Evolutionary conservation across 1,284 basidiomycete species (phyloP), one percentile per base, ranked within the genome.

Genomic region (Trichosporon sp.): DNA sequence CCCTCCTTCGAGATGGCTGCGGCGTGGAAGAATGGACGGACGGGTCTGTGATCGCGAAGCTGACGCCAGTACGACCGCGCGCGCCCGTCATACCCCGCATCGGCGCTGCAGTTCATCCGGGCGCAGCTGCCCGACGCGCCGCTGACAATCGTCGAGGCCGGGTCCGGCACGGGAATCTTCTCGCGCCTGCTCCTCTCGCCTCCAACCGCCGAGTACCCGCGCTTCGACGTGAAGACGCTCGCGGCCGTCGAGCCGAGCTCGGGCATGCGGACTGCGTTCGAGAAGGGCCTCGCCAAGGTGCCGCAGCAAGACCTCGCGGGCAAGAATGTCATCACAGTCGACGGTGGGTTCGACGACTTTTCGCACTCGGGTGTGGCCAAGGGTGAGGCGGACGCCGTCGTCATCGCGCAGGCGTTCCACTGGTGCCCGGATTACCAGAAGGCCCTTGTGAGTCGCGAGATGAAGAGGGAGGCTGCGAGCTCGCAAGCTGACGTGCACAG

Each of bases 141-240:
- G 5, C 35, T 44, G 7, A 77, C 70, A 27, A 75, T 82, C 70
- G 72, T 81, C 72, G 83, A 82, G 70, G 78, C 77, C 18, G 83
- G 79, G 7, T 72, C 79, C 21, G 84, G 83, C 0, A 84, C 83
- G 0, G 85, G 85, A 31, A 82, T 85, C 70, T 85, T 85, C 73
- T 78, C 81, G 0, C 77, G 83, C 6, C 77, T 83, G 15, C 73
- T 85, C 35, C 73, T 85, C 27, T 51, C 72, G 1, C 76, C 81
- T 0, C 80, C 81, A 0, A 65, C 67, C 0, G n/a, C 72, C 2
- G 72, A 64, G 2, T 83, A 82, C 42, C 81, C 81, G 0, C 31
- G 65, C 6, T 80, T 80, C 70, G 62, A 72, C 18, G 72, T 85
- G n/a, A 35, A 68, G 15, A 73, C 71, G 6, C 71, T 85, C 1